Evolutionary conservation across 75 land plant species (phyloP), one percentile per base, ranked within the genome.

Genomic region (Pinus tabuliformis): DNA sequence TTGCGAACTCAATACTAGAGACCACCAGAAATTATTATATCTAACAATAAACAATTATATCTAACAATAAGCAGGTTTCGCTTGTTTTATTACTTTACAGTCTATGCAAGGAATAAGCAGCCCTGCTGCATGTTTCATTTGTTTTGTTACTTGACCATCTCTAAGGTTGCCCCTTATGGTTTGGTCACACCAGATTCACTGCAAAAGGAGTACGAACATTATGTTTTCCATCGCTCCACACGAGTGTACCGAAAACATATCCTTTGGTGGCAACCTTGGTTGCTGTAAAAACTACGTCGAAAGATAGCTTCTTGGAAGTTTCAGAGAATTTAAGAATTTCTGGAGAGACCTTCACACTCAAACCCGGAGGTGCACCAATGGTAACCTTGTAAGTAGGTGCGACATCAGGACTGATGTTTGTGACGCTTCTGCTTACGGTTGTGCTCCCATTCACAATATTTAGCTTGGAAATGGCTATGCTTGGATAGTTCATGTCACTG

Each of bases 401-500:
- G 3, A 66, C 81, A 36, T 74, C 81, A 13, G 58, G 58, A 18
- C 83, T 88, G 37, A 91, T 90, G 57, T 91, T 88, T 26, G 86
- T 89, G 14, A 86, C 87, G 0, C 82, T 81, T 72, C 94, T 83
- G 26, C 17, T 86, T 17, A 93, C 84, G 5, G 73, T 61, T 6
- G 21, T 76, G 57, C 45, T 81, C 60, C 65, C 74, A 28, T 33
- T 54, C 33, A 73, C 79, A 42, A 42, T 42, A 20, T 74, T 73
- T 24, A 88, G 75, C 11, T 68, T 78, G 56, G 92, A 72, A 6
- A 91, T 62, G 0, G 93, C 85, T 26, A 91, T 89, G 30, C 92
- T 84, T 57, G 96, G 94, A 73, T 91, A 89, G 63, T 93, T 93
- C 37, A 93, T 83, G 30, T 83, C 56, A 15, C 83, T 81, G 21